Evolutionary conservation across 1,139 yeast genomes (phyloP).

Genomic region (Wickerhamiella infanticola): DNA sequence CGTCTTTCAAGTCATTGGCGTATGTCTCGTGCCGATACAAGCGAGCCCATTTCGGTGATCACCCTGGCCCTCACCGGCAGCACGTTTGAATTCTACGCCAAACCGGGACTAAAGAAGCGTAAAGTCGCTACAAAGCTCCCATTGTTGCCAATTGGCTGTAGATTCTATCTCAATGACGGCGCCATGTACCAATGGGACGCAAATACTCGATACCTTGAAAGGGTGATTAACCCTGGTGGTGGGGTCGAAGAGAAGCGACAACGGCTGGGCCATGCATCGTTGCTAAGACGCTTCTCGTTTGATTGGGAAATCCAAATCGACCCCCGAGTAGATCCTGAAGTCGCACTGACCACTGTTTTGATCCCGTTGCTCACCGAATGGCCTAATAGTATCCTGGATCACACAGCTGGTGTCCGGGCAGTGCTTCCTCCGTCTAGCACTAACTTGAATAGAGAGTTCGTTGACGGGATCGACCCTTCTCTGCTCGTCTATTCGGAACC

Average conservation of each 20-base stretch:
- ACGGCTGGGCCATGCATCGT: conserved; percentile 38
- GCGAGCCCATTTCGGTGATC: conserved; percentile 37
- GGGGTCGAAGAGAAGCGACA: conserved; percentile 39
- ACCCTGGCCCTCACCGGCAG: conserved; percentile 34
- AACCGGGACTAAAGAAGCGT: conserved; percentile 33
- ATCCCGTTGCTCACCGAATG: conserved; percentile 49
- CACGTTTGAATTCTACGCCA: conserved; percentile 37
- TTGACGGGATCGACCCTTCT: neutral
- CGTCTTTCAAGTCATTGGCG: conserved; percentile 39
- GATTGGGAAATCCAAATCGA: conserved; percentile 46
- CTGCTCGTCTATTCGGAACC: conserved; percentile 6
- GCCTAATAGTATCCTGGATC: conserved; percentile 33
- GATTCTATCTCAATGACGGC: conserved; percentile 37
- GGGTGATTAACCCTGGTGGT: conserved; percentile 38
- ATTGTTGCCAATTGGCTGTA: conserved; percentile 22
- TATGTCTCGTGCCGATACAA: conserved; percentile 30
- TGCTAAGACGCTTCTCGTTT: conserved; percentile 42
- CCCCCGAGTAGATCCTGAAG: conserved; percentile 31
- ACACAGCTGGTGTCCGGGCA: conserved; percentile 8
- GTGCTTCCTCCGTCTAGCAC: neutral
- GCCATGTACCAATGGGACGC: conserved; percentile 40
- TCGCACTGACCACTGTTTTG: conserved; percentile 43
- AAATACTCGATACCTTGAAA: conserved; percentile 36
- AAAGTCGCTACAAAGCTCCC: conserved; percentile 15
- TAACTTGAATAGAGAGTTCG: neutral